Evolutionary conservation across 176 grass and related monocot genomes (phyloP), one percentile per base, ranked within the genome.

Genomic region (Echinochloa phyllopogon): DNA sequence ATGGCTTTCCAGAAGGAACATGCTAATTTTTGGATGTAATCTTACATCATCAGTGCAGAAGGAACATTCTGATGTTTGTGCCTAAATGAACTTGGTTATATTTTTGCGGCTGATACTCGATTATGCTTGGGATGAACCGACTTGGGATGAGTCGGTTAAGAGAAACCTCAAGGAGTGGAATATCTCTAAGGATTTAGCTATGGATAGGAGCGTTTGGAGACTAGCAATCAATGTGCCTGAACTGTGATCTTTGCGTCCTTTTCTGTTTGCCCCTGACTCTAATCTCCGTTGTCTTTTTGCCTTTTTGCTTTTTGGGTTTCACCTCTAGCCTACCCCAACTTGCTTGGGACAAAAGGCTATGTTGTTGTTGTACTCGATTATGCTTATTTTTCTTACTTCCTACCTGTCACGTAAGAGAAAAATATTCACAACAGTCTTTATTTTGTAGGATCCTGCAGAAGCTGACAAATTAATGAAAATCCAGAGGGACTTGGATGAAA

Each of bases 391-490:
- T 2, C 41, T 33, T 15, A 36, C 11, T 52, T 8, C 45, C 9
- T 79, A 6, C 65, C 27, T 72, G 23, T 67, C 15, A 41, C 17
- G 45, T 43, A 25, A 62, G 21, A 16, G 59, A 78, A 12, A 1
- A 21, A n/a, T 78, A 36, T 77, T 63, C 6, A 58, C 40, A 27
- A 15, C 43, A 62, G 51, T 76, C 51, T 69, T 39, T 3, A 85
- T 92, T 75, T 74, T 70, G 70, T 89, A 99, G 97, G 97, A 99
- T 36, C 97, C 97, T 73, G 90, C 91, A 38, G 94, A 99, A 65
- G 92, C 94, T 82, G 97, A 96, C 90, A 99, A 99, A 73, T 86
- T 99, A 81, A 83, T 92, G 71, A 96, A 99, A 94, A 96, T 99
- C 58, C 94, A 99, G 86, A 89, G 92, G 81, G 92, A 99, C 72